Base-by-base conservation (phyloP, 352 stramenopile genomes). In the Elongisporangium anandrum region DNA sequence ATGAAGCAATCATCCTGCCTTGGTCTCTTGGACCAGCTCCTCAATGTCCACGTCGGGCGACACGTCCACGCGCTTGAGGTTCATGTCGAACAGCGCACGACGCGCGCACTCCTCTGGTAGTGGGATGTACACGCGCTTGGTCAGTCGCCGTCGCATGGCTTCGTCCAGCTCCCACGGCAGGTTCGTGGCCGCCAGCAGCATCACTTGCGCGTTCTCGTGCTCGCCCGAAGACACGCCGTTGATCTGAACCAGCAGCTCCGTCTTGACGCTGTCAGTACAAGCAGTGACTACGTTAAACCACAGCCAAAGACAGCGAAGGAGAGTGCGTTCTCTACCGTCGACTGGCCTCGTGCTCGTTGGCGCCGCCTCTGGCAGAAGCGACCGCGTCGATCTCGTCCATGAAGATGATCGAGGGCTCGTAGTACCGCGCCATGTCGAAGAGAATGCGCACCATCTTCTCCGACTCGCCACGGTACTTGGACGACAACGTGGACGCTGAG, bases 321-420 rank as follows among this genome's bases (percentile, higher is more conserved):
- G 23, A 50, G 47, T 17, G n/a, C 39, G 7, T 7, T 60, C 16
- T 64, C 4, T 52, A 91, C 82, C 85, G 75, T 59, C 86, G 78
- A 68, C 84, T 94, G 7, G 86, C 83, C 70, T 95, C 86, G 61
- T 95, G 86, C 55, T 95, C 86, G 39, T 88, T 82, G 20, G 77
- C 81, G 45, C 74, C 77, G 15, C 86, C 85, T 61, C 85, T 71
- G 9, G 79, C 74, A 0, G 75, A 85, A 4, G 84, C 86, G 34
- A 98, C 95, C 1, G 96, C 92, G 63, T 99, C 97, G 55, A 99
- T 98, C 69, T 99, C 97, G 64, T 99, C 97, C 76, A 99, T 96
- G 68, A 99, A 99, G 50, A 99, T 98, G 56, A 97, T 99, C 12
- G 88, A 97, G 5, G 97, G 97, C 17, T 93, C 87, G 72, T 99